Base-by-base conservation (phyloP, 208 protist species). In the Borovskyia barvae region DNA sequence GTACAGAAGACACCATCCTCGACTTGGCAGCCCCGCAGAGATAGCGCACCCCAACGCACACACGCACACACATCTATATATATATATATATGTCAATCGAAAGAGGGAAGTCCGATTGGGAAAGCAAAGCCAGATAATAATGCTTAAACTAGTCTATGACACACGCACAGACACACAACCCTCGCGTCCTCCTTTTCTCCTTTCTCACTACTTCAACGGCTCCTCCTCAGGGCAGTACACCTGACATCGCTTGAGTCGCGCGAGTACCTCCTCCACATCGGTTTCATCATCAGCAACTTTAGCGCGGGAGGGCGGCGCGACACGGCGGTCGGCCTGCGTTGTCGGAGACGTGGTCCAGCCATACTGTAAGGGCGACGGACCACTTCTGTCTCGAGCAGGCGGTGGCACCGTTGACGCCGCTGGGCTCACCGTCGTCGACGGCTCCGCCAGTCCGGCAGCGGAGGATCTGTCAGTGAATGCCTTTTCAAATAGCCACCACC, bases 161-260 rank as follows among this genome's bases (percentile, higher is more conserved):
- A 42, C 11, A 58, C 2, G 1, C 5, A n/a, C 3, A 33, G 3
- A 28, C 6, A 11, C 1, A 20, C 17, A 52, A 26, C 5, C 42
- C 1, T 32, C 3, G 5, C 30, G 26, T 39, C 3, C 7, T 26
- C 5, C 9, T 14, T 11, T 22, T 22, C 19, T 12, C 15, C 24
- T 6, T 32, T 26, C 12, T 37, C 55, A 61, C 45, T 55, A 46
- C 40, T 55, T 68, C 29, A 54, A 50, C 28, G 55, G 19, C 22
- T 94, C 79, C 17, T 91, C 65, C 35, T 91, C 81, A 7, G 87
- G 87, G 61, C 87, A 94, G 72, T 92, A 94, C 20, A 94, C 82
- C 61, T 89, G 74, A 46, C 87, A 94, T 0, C 56, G 66, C 48
- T 81, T 85, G 17, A 94, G 73, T 22, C 77, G 63, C 19, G 56